Base-by-base conservation (phyloP, 441 rosid species). In the Euphorbia corollata region DNA sequence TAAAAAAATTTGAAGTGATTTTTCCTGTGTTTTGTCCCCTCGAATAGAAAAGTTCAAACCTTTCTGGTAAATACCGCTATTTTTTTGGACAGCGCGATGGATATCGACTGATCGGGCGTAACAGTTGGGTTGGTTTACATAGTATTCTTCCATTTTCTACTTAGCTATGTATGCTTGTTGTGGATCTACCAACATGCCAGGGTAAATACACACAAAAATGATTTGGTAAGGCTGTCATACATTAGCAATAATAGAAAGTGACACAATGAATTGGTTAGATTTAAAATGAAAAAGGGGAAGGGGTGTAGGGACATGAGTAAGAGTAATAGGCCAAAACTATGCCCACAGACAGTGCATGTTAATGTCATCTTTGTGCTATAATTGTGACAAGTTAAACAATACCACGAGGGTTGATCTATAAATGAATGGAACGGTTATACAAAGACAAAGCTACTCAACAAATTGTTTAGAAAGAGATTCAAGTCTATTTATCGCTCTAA, bases 271-370 rank as follows among this genome's bases (percentile, higher is more conserved):
- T 36, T 27, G 32, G 32, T 36, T 36, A 5, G 41, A 36, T 36
- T 6, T 36, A 36, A 8, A 36, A 36, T 2, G 5, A 7, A 5
- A 8, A 36, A 36, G 8, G 41, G 41, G 3, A 8, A 8, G 41
- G 41, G 7, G 41, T 36, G 41, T 36, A 36, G 41, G 41, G 41
- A 36, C 41, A 36, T 36, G 6, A 32, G 2, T 32, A 27, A 27
- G 5, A 16, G 7, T 45, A 30, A 27, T 30, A 48, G 58, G 58
- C 58, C 20, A 48, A 48, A 64, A 50, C 59, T 30, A 50, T 32
- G 59, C 68, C 59, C 47, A 64, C 68, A 64, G 45, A 36, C 67
- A n/a, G 59, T 5, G 41, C 68, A 64, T 50, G 58, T 50, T 64
- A 20, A 15, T 45, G 15, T 47, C 56, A 15, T 63, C 12, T 63